Conservation (phyloP, 305 asterid genomes). For the Lippia alba region DNA sequence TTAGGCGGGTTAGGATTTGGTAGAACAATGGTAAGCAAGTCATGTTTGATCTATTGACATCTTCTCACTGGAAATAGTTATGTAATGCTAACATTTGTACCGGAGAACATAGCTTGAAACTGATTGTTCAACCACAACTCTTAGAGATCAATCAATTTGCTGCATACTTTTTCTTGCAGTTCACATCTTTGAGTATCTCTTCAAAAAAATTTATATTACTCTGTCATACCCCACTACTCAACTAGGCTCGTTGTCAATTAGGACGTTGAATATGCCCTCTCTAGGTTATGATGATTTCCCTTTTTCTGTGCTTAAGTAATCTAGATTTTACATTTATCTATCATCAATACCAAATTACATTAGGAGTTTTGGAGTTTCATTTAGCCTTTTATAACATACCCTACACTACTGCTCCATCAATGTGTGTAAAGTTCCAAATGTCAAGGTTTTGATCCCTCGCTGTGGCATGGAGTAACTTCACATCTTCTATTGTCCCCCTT, state of each 20-base stretch:
- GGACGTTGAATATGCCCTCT: background rate
- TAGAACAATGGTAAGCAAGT: background rate
- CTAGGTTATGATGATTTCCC: background rate
- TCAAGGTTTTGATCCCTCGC: no score
- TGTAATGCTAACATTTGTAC: background rate
- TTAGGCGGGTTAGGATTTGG: background rate
- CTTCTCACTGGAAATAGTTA: background rate
- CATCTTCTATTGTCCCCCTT: no score
- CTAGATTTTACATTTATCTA: background rate
- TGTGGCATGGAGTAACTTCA: no score
- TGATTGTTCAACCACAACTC: constrained; percentile 14
- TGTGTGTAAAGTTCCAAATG: background rate
- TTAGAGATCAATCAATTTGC: constrained; percentile 15
- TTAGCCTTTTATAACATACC: background rate
- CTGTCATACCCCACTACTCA: background rate
- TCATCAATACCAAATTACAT: no score
- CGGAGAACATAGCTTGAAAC: constrained; percentile 9
- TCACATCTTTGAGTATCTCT: background rate
- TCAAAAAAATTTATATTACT: background rate
- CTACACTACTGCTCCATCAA: background rate
- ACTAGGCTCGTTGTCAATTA: background rate
- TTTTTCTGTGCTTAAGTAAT: background rate
- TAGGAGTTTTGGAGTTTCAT: background rate
- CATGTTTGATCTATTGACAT: background rate
- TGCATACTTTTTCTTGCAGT: constrained; percentile 2